Base-by-base conservation (phyloP, 805 yeast species). In the Ascoidea tarda region DNA sequence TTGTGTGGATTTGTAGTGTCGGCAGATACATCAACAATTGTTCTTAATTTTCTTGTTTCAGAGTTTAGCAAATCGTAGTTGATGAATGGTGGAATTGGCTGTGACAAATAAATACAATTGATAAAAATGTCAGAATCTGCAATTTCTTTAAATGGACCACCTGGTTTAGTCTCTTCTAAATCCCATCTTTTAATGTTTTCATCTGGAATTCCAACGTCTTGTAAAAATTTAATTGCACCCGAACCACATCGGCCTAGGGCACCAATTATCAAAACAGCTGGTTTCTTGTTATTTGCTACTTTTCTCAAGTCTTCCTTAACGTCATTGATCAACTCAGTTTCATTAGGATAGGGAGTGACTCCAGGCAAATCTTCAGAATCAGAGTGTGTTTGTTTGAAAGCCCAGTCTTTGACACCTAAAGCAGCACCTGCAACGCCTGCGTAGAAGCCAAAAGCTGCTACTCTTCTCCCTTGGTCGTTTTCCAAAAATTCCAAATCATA, bases 351-450 rank as follows among this genome's bases (percentile, higher is more conserved):
- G 47, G 97, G 95, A 38, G 79, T 63, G 47, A 90, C 86, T 51
- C 89, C 87, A 46, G 87, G 86, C 60, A 93, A 74, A 58, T 87
- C 81, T 66, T 81, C 79, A 52, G 71, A 63, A 49, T 60, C 64
- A 62, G 81, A 87, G 66, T 86, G 83, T 45, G 81, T 69, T 68
- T 87, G 91, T 69, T 91, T 91, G 72, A 85, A 84, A 50, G 95
- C 85, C 96, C 98, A 93, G 69, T 89, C 96, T 67, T 79, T 79
- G 51, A 91, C 75, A 62, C 99, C 99, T 53, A 93, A 71, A 44
- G 99, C 99, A 44, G 99, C 99, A 63, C 99, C 99, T 5, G 98
- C 99, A 67, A 93, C 93, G n/a, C 99, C 99, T 48, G 99, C 99
- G 68, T 91, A 91, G 75, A 79, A 93, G 14, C 99, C 99, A 66